Evolutionary conservation across 371 early-diverging fungal genomes (phyloP).

Genomic region (Mucor plumbeus): DNA sequence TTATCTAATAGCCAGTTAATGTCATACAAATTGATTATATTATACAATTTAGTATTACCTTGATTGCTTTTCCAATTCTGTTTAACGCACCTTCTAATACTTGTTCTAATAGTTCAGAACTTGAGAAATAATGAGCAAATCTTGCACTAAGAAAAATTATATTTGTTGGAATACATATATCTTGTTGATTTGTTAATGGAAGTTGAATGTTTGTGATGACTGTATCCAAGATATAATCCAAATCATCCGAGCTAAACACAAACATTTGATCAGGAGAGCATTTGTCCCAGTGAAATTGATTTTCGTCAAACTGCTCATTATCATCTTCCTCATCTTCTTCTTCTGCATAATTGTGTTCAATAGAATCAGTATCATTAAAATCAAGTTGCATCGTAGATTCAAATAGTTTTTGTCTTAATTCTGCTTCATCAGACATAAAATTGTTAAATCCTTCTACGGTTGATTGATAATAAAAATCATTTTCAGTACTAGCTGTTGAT

Average conservation of each 20-base stretch:
- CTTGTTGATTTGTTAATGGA: constrained; percentile 57
- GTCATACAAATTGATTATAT: constrained; percentile 12
- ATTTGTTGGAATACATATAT: constrained; percentile 80
- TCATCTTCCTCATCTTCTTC: constrained; percentile 26
- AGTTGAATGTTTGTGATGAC: constrained; percentile 66
- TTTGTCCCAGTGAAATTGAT: constrained; percentile 74
- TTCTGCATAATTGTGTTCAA: constrained; percentile 28
- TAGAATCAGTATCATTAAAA: background rate
- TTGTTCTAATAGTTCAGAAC: constrained; percentile 70
- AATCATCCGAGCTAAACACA: constrained; percentile 77
- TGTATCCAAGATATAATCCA: constrained; percentile 74
- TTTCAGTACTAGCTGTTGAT: constrained; percentile 37
- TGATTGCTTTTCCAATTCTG: constrained; percentile 52
- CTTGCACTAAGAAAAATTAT: constrained; percentile 86
- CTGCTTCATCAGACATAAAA: constrained; percentile 58
- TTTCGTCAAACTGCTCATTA: constrained; percentile 29
- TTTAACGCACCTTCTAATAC: constrained; percentile 68
- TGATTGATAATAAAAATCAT: constrained; percentile 57
- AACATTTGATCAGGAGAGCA: constrained; percentile 89
- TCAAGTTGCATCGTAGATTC: constrained; percentile 46
- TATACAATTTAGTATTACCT: constrained; percentile 12
- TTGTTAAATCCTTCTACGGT: constrained; percentile 50
- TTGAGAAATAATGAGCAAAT: constrained; percentile 84
- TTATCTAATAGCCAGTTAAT: constrained; percentile 25
- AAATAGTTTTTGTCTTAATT: constrained; percentile 47